phyloP scores from a whole-genome alignment of 164 flowering plant genomes.

The Liriodendron chinense region DNA sequence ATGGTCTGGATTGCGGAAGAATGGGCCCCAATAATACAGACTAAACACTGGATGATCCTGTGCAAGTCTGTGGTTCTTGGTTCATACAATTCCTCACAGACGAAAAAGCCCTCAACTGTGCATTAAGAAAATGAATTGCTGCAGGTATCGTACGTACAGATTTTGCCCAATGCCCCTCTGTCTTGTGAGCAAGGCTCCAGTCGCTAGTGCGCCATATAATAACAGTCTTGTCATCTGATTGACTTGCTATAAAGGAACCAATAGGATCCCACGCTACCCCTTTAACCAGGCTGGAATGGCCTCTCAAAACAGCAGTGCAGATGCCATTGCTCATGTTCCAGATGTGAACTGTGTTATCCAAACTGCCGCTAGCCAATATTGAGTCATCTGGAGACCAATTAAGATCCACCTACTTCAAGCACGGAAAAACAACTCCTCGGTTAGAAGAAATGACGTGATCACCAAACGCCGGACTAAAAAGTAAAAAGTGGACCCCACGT shows the following conservation, averaged over 20 bases:
- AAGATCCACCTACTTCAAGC: constrained; percentile 99
- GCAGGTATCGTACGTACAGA: constrained; percentile 53
- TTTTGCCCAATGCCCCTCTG: constrained; percentile 99
- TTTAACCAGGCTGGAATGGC: constrained; percentile 98
- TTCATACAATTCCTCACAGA: background rate
- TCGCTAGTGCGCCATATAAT: constrained; percentile 98
- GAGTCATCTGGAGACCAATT: constrained; percentile 99
- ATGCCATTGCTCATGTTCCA: constrained; percentile 96
- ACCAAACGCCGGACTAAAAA: background rate
- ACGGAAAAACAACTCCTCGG: constrained; percentile 36
- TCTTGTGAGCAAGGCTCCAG: constrained; percentile 96
- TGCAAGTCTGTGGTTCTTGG: background rate
- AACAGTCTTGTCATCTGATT: constrained; percentile 98
- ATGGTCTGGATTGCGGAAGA: background rate
- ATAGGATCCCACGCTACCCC: constrained; percentile 99
- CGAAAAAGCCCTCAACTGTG: background rate
- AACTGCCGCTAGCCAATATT: constrained; percentile 88
- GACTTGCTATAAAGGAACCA: constrained; percentile 97
- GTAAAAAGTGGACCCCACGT: background rate
- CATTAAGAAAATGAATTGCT: background rate
- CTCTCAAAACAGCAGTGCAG: constrained; percentile 95
- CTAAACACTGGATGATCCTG: background rate
- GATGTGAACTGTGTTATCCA: constrained; percentile 91
- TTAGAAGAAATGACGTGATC: constrained; percentile 25
- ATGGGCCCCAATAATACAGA: background rate